phyloP scores from a whole-genome alignment of 495 filamentous ascomycete genomes.

The Aspergillus panamensis region DNA sequence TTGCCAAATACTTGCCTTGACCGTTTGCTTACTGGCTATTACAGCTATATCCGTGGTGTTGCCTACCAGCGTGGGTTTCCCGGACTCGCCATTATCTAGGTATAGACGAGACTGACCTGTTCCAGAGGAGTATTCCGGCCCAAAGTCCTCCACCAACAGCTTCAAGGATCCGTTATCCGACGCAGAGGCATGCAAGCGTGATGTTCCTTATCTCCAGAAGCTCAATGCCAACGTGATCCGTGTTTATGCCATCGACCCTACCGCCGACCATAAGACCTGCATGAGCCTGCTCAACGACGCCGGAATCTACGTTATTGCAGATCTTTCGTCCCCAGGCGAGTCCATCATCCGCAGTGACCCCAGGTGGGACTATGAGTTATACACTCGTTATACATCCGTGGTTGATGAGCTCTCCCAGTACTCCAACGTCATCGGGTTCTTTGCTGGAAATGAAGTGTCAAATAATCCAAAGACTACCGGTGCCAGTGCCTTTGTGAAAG shows the following conservation, averaged over 20 bases:
- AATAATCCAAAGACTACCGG: constrained; percentile 75
- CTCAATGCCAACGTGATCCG: constrained; percentile 84
- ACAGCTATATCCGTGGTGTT: constrained; percentile 72
- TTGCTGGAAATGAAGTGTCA: constrained; percentile 92
- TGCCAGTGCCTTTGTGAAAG: constrained; percentile 89
- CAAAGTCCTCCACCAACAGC: constrained; percentile 29
- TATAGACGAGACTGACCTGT: constrained; percentile 10
- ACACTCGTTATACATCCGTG: constrained; percentile 72
- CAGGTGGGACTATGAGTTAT: constrained; percentile 70
- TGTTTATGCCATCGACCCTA: constrained; percentile 85
- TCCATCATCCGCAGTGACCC: constrained; percentile 82
- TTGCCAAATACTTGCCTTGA: not conserved
- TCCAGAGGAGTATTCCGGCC: constrained; percentile 46
- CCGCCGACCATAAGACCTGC: constrained; percentile 67
- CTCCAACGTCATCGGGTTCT: constrained; percentile 86
- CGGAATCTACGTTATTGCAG: constrained; percentile 90
- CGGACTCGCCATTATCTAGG: not conserved
- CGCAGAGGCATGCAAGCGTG: constrained; percentile 62
- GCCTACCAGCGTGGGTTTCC: constrained; percentile 69
- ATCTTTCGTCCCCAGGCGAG: constrained; percentile 72
- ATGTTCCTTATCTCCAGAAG: constrained; percentile 70
- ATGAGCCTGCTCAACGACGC: constrained; percentile 77
- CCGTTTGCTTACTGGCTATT: not conserved
- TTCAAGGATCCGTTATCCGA: constrained; percentile 71
- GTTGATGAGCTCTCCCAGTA: constrained; percentile 74